phyloP scores from a whole-genome alignment of 768 basidiomycete species.

The Calocybe indica region DNA sequence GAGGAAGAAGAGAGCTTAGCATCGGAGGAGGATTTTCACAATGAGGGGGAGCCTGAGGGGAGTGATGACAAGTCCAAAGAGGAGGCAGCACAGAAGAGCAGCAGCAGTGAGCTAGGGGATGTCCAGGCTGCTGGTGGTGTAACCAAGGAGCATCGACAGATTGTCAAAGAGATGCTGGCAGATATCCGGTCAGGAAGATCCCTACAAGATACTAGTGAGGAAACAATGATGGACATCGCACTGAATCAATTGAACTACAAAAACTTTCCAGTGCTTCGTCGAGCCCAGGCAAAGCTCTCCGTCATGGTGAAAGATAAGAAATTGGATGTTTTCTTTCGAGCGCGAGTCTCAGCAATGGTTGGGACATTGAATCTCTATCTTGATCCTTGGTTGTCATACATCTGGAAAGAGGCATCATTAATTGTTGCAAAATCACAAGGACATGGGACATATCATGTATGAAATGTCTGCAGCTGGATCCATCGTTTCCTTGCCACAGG shows the following conservation, averaged over 20 bases:
- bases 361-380: slow-evolving; percentile 11
- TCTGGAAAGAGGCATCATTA: slow-evolving; percentile 9
- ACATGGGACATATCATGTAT: slow-evolving; percentile 3
- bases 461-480: slow-evolving; percentile 4
- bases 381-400: slow-evolving; percentile 3
- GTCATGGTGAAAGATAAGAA: slow-evolving; percentile 9
- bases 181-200: background rate
- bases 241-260: background rate
- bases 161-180: background rate
- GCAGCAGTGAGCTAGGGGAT: background rate
- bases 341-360: slow-evolving; percentile 9
- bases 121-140: background rate
- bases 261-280: background rate
- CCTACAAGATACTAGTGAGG: background rate
- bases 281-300: background rate
- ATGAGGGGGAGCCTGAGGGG: too few species aligned
- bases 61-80: too few species aligned
- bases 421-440: slow-evolving; percentile 10
- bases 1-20: too few species aligned
- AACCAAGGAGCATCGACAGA: background rate
- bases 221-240: background rate
- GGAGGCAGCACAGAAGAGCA: too few species aligned
- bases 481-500: background rate
- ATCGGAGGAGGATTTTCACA: too few species aligned
- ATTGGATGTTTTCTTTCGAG: slow-evolving; percentile 12